These are phyloP conservation scores for Puccinia polysora DNA, from an alignment of 1,284 basidiomycete species.

Conservation along the genomic window DNA sequence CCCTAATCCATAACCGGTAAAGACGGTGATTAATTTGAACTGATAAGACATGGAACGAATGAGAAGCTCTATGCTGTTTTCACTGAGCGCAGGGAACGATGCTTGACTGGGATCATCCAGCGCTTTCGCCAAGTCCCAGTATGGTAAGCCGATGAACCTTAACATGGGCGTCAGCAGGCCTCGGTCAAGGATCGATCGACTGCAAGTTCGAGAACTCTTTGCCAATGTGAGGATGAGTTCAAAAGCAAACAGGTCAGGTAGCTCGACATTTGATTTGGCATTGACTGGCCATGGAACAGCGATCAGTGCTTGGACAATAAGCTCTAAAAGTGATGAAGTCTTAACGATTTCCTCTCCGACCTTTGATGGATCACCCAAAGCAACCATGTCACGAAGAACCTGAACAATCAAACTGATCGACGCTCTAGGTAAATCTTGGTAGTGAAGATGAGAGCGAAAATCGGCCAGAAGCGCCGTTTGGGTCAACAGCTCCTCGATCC, in stretches of 20 bases:
- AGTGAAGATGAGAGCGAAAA: constrained; percentile 30
- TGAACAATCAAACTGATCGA: constrained; percentile 22
- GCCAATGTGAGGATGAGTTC: constrained; percentile 27
- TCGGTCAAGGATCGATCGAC: constrained; percentile 33
- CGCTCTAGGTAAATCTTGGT: constrained; percentile 21
- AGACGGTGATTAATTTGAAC: constrained; percentile 24
- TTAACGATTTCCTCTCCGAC: constrained; percentile 38
- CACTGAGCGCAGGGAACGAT: neutral
- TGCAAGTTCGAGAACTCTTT: constrained; percentile 27
- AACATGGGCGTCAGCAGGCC: constrained; percentile 38
- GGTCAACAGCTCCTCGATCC: constrained; percentile 37
- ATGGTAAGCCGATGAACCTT: constrained; percentile 38
- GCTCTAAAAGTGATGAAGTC: constrained; percentile 23
- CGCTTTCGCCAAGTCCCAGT: constrained; percentile 12
- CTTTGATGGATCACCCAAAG: constrained; percentile 20
- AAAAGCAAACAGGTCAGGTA: constrained; percentile 20
- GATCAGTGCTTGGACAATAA: constrained; percentile 28
- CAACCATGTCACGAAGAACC: constrained; percentile 18
- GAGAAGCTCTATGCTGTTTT: constrained; percentile 11
- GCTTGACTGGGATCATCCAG: neutral
- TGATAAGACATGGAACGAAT: constrained; percentile 30
- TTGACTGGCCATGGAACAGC: constrained; percentile 39
- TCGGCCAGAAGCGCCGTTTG: constrained; percentile 16
- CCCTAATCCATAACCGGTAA: constrained; percentile 34
- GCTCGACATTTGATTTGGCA: neutral